These are phyloP conservation scores for Phaffomyces antillensis DNA, from an alignment of 805 yeast genomes.

Conservation along the genomic window DNA sequence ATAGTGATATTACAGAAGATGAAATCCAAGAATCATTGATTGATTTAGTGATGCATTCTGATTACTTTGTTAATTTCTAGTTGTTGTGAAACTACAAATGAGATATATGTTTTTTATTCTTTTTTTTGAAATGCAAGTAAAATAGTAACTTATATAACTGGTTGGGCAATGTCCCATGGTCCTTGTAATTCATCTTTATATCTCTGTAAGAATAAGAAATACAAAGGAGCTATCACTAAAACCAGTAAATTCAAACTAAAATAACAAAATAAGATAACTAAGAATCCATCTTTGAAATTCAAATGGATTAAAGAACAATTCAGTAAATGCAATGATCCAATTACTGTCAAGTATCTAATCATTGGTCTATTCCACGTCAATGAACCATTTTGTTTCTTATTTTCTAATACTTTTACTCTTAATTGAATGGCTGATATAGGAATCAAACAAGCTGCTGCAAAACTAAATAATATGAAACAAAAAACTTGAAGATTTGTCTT, in stretches of 20 bases:
- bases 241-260: constrained; percentile 39
- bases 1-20: background rate
- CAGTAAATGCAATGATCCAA: constrained; percentile 1
- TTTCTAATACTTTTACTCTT: constrained; percentile 21
- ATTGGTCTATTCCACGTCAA: background rate
- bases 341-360: background rate
- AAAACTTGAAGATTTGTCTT: constrained; percentile 70
- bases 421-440: constrained; percentile 65
- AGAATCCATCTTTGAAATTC: constrained; percentile 26
- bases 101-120: background rate
- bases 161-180: constrained; percentile 89
- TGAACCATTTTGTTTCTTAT: background rate
- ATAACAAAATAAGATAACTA: constrained; percentile 38
- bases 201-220: constrained; percentile 64
- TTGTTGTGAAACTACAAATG: too few relatives aligned
- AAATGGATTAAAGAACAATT: constrained; percentile 17
- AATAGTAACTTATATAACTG: constrained; percentile 28
- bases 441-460: constrained; percentile 62
- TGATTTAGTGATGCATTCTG: background rate
- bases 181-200: constrained; percentile 85
- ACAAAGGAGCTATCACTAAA: constrained; percentile 54
- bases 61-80: background rate
- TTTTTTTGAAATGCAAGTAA: background rate
- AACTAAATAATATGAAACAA: constrained; percentile 69
- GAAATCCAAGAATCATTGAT: background rate